Conservation (phyloP, 768 basidiomycete species). For the Phanerodontia chrysosporium region DNA sequence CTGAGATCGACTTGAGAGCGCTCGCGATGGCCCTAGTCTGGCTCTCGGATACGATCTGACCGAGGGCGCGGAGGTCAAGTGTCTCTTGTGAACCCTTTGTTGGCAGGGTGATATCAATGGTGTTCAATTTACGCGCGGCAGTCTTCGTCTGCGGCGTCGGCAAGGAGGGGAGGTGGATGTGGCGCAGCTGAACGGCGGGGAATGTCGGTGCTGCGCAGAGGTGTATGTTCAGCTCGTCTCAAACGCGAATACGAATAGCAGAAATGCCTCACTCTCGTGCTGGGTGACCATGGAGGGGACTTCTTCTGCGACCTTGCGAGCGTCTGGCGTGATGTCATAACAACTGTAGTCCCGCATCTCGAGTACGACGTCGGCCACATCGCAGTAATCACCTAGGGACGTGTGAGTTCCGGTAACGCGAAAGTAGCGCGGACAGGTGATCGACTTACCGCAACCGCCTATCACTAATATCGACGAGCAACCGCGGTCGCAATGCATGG, state of each 20-base stretch:
- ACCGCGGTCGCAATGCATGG: constrained; percentile 10
- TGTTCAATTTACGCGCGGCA: background rate
- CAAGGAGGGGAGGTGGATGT: background rate
- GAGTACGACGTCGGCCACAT: constrained; percentile 17
- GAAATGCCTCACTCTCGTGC: constrained; percentile 3
- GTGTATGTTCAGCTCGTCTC: background rate
- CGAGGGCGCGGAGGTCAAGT: constrained; percentile 14
- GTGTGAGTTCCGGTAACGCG: background rate
- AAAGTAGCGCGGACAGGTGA: background rate
- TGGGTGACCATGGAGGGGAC: constrained; percentile 14
- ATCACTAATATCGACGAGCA: constrained; percentile 17
- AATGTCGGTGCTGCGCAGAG: background rate
- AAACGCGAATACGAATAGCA: no score
- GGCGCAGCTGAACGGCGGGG: background rate
- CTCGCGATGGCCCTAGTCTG: constrained; percentile 16
- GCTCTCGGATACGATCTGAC: constrained; percentile 14
- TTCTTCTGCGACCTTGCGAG: constrained; percentile 13
- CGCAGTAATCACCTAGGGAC: constrained; percentile 15
- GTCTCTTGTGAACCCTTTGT: constrained; percentile 8
- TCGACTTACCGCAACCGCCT: constrained; percentile 16
- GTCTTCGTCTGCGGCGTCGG: constrained; percentile 3
- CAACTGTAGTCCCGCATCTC: constrained; percentile 19
- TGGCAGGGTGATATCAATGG: background rate
- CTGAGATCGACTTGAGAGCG: background rate
- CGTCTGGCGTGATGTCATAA: constrained; percentile 12